Evolutionary conservation across 495 filamentous ascomycete genomes (phyloP).

Genomic region (Penicillium ucsense): DNA sequence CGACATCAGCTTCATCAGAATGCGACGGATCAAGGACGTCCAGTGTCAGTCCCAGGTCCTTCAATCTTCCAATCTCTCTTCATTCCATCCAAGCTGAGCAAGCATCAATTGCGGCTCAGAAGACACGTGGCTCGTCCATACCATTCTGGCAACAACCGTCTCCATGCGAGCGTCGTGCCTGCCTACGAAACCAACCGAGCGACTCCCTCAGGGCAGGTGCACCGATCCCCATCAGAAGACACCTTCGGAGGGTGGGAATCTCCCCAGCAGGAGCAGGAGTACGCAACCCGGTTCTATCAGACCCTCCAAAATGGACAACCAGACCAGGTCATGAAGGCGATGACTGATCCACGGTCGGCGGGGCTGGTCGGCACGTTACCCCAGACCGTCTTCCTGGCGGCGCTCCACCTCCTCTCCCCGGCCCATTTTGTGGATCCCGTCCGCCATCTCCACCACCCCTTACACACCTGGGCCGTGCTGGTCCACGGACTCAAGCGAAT

Average conservation of each 20-base stretch:
- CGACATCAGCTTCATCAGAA: neutral
- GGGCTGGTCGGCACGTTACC: conserved; percentile 24
- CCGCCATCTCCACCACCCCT: conserved; percentile 34
- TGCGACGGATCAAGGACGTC: conserved; percentile 1
- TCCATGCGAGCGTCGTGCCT: neutral
- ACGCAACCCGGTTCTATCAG: conserved; percentile 14
- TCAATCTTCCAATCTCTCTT: neutral
- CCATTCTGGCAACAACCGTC: neutral
- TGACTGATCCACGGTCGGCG: conserved; percentile 25
- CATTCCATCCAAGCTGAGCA: neutral
- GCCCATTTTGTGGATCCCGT: conserved; percentile 38
- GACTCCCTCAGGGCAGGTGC: no score
- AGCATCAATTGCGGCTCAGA: no score
- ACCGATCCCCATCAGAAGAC: neutral
- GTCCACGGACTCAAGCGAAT: conserved; percentile 16
- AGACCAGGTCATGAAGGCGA: conserved; percentile 26
- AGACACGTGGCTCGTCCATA: neutral
- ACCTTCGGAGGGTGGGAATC: conserved; percentile 2
- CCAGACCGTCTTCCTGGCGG: conserved; percentile 26
- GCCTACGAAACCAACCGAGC: neutral
- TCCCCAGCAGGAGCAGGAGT: conserved; percentile 5
- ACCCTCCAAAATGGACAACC: conserved; percentile 27
- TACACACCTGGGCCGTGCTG: conserved; percentile 34
- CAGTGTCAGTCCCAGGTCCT: neutral
- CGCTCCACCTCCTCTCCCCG: conserved; percentile 30